Base-by-base conservation (phyloP, 2,329 filamentous ascomycete genomes). In the Colletotrichum liaoningense region DNA sequence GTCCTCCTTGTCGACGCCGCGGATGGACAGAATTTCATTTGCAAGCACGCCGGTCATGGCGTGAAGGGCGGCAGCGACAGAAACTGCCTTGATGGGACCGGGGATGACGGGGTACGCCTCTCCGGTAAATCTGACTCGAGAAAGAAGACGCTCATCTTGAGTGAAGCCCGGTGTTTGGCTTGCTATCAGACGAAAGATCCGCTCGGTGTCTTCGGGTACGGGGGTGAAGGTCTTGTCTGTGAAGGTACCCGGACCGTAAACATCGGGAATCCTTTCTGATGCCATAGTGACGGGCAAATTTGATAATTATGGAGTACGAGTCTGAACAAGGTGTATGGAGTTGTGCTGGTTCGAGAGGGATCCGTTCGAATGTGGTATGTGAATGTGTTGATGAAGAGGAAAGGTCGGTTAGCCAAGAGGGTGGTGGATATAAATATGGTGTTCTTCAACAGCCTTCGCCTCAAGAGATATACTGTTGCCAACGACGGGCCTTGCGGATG, bases 41-140 rank as follows among this genome's bases (percentile, higher is more conserved):
- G 78, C 80, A 6, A 84, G 75, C n/a, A 84, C 76, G 38, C 81
- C 81, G 1, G 76, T 75, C 81, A 83, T 83, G 49, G 79, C 81
- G 63, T 83, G 81, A 9, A 80, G 73, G 7, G 79, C 78, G 11
- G 80, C 80, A 6, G 81, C 78, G 16, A 82, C 76, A 4, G 79
- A 74, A 14, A 78, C 76, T 7, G 81, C 77, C 67, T 83, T 83
- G 77, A 83, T 78, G 7, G 81, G 81, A 4, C 81, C 81, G 1
- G 82, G 81, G 11, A 83, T 79, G 42, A 81, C 76, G 46, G 81
- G 79, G 22, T 78, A 77, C 7, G 75, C 74, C 52, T 79, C 78
- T 22, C 81, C 81, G 9, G 75, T 74, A 69, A 83, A 83, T 8
- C 71, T 71, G 28, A 82, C 81, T 24, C 77, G 78, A 62, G 77